Conservation (phyloP, 164 flowering plant genomes). For the Saururus chinensis region DNA sequence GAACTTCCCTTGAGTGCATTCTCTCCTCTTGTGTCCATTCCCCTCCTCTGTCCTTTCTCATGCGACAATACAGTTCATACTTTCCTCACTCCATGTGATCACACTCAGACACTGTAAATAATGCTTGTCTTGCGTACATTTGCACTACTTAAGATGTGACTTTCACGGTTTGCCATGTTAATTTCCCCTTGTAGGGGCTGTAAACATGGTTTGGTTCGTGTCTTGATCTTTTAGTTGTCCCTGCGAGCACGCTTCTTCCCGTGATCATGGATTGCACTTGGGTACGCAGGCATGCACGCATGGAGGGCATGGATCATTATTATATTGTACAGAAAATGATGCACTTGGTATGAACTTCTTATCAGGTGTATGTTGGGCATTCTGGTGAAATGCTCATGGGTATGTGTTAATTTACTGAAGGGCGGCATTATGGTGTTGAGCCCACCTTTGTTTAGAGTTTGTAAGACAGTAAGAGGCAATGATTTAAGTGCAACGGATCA, state of each 20-base stretch:
- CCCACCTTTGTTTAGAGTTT: background rate
- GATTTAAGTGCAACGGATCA: background rate
- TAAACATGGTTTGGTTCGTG: too few relatives aligned
- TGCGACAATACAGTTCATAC: background rate
- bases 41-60: background rate
- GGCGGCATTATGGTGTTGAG: background rate
- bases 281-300: conserved; percentile 2
- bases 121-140: background rate
- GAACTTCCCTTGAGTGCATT: background rate
- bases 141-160: too few relatives aligned
- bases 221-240: background rate
- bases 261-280: background rate
- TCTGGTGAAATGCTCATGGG: background rate
- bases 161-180: too few relatives aligned
- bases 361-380: background rate
- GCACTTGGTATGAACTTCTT: background rate
- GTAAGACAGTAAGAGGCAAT: background rate
- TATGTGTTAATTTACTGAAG: background rate
- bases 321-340: background rate
- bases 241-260: background rate
- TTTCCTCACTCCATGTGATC: background rate
- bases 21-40: background rate
- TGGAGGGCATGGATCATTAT: background rate
- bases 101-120: background rate
- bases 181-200: too few relatives aligned